Evolutionary conservation across 768 basidiomycete species (phyloP), one percentile per base, ranked within the genome.

Genomic region (Amyloporia xantha): DNA sequence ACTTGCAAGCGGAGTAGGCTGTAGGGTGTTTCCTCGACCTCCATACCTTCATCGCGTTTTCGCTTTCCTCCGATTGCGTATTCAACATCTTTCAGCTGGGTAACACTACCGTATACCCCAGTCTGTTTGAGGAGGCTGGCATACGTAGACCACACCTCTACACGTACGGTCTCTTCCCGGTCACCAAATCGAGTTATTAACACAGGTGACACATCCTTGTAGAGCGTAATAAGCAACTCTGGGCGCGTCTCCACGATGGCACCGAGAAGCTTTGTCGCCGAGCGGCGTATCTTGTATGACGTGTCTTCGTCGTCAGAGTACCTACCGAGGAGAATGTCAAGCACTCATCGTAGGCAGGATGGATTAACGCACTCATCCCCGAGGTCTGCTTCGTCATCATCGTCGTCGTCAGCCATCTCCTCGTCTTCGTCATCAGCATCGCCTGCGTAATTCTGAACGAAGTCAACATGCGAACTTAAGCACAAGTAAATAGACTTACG

Each of bases 271-370:
- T 97, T 97, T 15, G 93, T 91, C 5, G 96, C 86, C 5, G 91
- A 85, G 39, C 96, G 82, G 54, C 96, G 86, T 49, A 96, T 91
- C 67, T 97, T 97, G 78, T 96, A 98, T 0, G 95, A 97, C 10
- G 88, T 90, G 61, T 99, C 96, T 65, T 98, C 96, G 50, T 99
- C 96, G 58, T 99, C 96, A 5, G 91, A 92, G 65, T 96, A 97
- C 54, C 91, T 94, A 23, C 3, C 12, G 6, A 11, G 23, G 10
- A 28, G 6, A 28, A 33, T 43, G 19, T 40, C 21, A 13, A 19
- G 45, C 41, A 48, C 5, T 40, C 13, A 59, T 30, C 9, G 20
- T 23, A 28, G 23, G 23, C 28, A 40, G n/a, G n/a, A n/a, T n/a
- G n/a, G n/a, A n/a, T 15, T 2, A 21, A 55, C 35, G 59, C 59